Evolutionary conservation across 2,329 filamentous ascomycete genomes (phyloP), one percentile per base, ranked within the genome.

Genomic region (Alternaria sp.): DNA sequence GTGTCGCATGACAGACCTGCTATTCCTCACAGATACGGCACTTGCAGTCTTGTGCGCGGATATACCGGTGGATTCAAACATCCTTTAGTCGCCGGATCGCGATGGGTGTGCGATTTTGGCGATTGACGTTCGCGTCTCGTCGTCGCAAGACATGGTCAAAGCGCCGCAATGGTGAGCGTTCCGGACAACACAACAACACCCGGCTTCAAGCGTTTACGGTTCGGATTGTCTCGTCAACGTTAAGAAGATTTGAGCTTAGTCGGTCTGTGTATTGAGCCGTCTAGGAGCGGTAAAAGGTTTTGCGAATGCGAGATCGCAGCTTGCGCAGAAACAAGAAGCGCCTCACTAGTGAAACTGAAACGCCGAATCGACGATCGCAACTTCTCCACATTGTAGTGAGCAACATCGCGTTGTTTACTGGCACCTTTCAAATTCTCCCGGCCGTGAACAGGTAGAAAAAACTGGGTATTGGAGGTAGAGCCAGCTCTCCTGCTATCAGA

Each of bases 141-240:
- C 37, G 29, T 36, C 36, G 42, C 44, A n/a, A 34, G 39, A 42
- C 23, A 6, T 24, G 36, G 51, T 13, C 36, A 40, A 42, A 42
- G 41, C 31, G 51, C 26, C 26, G 51, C 51, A 39, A 14, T 44
- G 51, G 39, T 56, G 54, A 51, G 46, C 41, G 45, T 49, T 17
- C 24, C 37, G 44, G 17, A 40, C 17, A 17, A 17, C 17, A 17
- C 17, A 39, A 24, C 29, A 23, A 33, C 8, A 23, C 13, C 17
- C 29, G 24, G 55, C 31, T 39, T 28, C 14, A 41, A 48, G 24
- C 29, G 40, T 7, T 17, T 44, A 9, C 5, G n/a, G 2, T 31
- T 34, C 11, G 42, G 14, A 33, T 37, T 36, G 40, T 42, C 28
- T 26, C 36, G 17, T 33, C 37, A 14, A 24, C 24, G 13, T 31